phyloP scores from a whole-genome alignment of 495 filamentous ascomycete genomes.

The Aspergillus wentii region DNA sequence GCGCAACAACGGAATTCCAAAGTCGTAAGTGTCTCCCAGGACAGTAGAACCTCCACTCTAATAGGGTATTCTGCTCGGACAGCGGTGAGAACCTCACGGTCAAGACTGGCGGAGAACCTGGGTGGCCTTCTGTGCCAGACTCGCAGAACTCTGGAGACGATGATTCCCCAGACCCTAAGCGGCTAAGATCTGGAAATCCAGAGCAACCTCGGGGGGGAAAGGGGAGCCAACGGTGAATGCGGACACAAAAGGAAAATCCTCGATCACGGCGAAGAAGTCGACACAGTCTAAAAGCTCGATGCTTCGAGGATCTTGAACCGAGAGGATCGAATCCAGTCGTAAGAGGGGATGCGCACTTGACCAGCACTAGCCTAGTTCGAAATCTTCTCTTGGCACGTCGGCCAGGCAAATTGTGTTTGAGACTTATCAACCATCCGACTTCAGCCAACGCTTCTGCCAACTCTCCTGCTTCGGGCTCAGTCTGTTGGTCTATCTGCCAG shows the following conservation, averaged over 20 bases:
- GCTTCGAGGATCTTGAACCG: conserved; percentile 19
- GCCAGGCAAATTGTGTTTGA: no score
- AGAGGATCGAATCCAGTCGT: conserved; percentile 20
- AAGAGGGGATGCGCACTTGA: conserved; percentile 22
- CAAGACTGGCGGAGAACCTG: conserved; percentile 17
- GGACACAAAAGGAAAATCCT: no score
- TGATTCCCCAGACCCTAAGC: conserved; percentile 9
- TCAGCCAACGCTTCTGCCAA: no score
- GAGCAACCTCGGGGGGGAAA: conserved; percentile 2
- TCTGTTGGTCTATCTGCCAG: no score
- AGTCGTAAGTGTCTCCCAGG: not conserved
- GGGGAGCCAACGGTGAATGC: not conserved
- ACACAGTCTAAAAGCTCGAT: no score
- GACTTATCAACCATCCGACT: no score
- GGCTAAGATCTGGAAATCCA: conserved; percentile 17
- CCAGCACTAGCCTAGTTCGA: conserved; percentile 15
- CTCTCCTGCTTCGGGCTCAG: no score
- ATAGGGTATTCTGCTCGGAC: conserved; percentile 1
- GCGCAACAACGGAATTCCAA: conserved; percentile 2
- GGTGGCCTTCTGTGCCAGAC: conserved; percentile 20
- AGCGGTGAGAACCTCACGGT: conserved; percentile 10
- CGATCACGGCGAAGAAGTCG: no score
- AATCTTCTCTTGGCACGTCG: conserved; percentile 18
- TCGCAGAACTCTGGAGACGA: conserved; percentile 30
- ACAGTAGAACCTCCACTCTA: not conserved